Evolutionary conservation across 768 basidiomycete species (phyloP).

Genomic region (Cystofilobasidium ferigula): DNA sequence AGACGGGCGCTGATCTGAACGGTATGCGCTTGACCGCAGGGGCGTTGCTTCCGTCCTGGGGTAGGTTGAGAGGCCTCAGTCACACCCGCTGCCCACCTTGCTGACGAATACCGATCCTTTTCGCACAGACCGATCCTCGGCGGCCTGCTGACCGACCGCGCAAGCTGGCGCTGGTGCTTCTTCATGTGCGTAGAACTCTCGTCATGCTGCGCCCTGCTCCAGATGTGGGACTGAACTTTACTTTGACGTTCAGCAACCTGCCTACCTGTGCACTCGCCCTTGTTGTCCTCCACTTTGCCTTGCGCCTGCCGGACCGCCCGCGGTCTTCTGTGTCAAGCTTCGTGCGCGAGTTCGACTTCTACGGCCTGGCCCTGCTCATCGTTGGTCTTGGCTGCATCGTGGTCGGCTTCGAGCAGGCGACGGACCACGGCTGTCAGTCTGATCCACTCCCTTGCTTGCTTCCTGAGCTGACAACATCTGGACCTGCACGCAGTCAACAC

Average conservation of each 20-base stretch:
- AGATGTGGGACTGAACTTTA: neutral
- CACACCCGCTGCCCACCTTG: neutral
- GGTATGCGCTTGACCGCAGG: too few relatives aligned
- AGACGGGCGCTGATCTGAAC: too few relatives aligned
- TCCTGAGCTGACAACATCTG: too few relatives aligned
- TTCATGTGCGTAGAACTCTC: slow-evolving; percentile 7
- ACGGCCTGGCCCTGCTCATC: neutral
- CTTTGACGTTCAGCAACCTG: slow-evolving; percentile 6
- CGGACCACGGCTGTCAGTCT: slow-evolving; percentile 17
- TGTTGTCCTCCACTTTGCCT: slow-evolving; percentile 16
- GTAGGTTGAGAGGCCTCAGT: too few relatives aligned
- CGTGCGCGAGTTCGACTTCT: slow-evolving; percentile 5
- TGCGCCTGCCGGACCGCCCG: neutral
- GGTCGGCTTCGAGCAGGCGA: slow-evolving; percentile 21
- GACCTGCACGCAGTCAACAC: neutral
- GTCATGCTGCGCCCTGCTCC: neutral
- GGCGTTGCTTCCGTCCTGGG: slow-evolving; percentile 15
- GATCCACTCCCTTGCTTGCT: neutral
- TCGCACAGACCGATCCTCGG: slow-evolving; percentile 24
- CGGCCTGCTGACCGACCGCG: slow-evolving; percentile 18
- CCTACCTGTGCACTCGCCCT: slow-evolving; percentile 16
- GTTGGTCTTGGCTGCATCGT: slow-evolving; percentile 12
- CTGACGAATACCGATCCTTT: neutral
- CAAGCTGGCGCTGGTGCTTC: slow-evolving; percentile 25
- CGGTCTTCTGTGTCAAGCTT: slow-evolving; percentile 9